phyloP scores from a whole-genome alignment of 305 asterid species.

The Fraxinus floribunda region DNA sequence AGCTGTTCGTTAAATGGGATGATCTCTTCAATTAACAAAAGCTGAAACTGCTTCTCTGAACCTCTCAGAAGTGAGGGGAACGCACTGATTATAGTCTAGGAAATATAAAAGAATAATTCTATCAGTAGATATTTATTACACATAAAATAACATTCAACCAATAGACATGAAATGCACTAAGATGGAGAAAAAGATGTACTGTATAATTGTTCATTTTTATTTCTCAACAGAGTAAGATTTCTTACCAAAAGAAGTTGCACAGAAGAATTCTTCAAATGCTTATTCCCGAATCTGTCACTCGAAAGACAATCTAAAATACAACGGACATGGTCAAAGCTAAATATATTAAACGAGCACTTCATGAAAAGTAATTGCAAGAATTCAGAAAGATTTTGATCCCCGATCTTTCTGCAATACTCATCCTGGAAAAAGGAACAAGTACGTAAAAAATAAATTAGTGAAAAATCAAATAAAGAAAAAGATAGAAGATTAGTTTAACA shows the following conservation, averaged over 20 bases:
- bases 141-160: neutral
- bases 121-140: neutral
- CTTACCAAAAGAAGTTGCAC: constrained; percentile 81
- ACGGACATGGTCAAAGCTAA: constrained; percentile 57
- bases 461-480: constrained; percentile 14
- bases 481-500: constrained; percentile 9
- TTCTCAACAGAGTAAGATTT: constrained; percentile 21
- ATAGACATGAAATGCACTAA: constrained; percentile 13
- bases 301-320: constrained; percentile 58
- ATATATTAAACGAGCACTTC: constrained; percentile 68
- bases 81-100: constrained; percentile 63
- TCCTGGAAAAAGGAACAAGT: constrained; percentile 51
- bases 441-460: constrained; percentile 10
- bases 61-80: constrained; percentile 80
- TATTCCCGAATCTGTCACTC: constrained; percentile 40
- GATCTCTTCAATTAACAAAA: constrained; percentile 47
- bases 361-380: constrained; percentile 54
- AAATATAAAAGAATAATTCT: constrained; percentile 21
- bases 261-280: constrained; percentile 45
- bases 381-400: constrained; percentile 47
- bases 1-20: constrained; percentile 69
- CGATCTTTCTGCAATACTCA: constrained; percentile 44
- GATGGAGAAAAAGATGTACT: constrained; percentile 1
- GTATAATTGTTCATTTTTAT: constrained; percentile 2
- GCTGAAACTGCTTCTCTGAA: constrained; percentile 56